phyloP scores from a whole-genome alignment of 352 stramenopile genomes.

The Phytophthora fragariae region DNA sequence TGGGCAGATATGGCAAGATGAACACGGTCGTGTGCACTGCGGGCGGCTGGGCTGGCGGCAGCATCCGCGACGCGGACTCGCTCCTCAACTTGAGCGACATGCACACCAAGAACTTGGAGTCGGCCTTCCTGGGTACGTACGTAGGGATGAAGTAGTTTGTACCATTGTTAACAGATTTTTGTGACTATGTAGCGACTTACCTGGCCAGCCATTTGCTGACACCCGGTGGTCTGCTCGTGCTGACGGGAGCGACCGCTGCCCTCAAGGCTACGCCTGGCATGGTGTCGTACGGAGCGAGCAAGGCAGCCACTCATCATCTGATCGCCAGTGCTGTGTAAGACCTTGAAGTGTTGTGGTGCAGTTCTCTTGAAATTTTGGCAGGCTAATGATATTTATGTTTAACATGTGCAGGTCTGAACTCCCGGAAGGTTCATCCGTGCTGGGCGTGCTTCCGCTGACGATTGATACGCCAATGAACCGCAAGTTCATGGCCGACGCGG shows the following conservation, averaged over 20 bases:
- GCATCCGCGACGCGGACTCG: slow-evolving; percentile 68
- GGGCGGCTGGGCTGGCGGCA: slow-evolving; percentile 82
- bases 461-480: slow-evolving; percentile 93
- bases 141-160: neutral
- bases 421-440: slow-evolving; percentile 53
- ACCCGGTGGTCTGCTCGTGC: slow-evolving; percentile 74
- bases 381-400: neutral
- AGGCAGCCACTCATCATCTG: slow-evolving; percentile 91
- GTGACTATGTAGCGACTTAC: slow-evolving; percentile 66
- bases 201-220: slow-evolving; percentile 74
- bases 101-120: slow-evolving; percentile 85
- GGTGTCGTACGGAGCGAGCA: slow-evolving; percentile 90
- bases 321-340: slow-evolving; percentile 84
- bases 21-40: slow-evolving; percentile 85
- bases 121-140: slow-evolving; percentile 67
- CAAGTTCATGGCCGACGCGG: slow-evolving; percentile 86
- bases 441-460: slow-evolving; percentile 79
- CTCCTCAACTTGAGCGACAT: slow-evolving; percentile 76
- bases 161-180: slow-evolving; percentile 4
- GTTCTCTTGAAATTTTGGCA: neutral
- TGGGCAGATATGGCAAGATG: slow-evolving; percentile 56
- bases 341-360: neutral
- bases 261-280: slow-evolving; percentile 82
- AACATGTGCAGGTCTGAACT: slow-evolving; percentile 52
- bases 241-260: slow-evolving; percentile 86